phyloP scores from a whole-genome alignment of 148 eudicot genomes.

The Rheum nobile region DNA sequence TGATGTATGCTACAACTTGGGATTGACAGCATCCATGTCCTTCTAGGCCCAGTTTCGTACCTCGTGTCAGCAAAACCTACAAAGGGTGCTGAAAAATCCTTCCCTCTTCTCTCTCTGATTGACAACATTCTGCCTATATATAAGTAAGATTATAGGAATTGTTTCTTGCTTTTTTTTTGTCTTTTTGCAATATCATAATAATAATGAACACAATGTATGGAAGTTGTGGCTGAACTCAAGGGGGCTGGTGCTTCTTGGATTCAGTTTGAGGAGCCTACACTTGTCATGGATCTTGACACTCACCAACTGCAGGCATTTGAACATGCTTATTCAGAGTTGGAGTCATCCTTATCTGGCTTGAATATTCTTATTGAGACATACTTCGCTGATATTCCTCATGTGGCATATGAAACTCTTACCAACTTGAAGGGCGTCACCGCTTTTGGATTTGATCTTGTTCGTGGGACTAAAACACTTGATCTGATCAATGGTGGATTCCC shows the following conservation, averaged over 20 bases:
- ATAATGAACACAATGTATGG: too few relatives aligned
- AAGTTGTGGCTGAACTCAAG: conserved; percentile 78
- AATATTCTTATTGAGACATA: conserved; percentile 71
- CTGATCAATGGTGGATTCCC: conserved; percentile 72
- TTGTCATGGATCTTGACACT: conserved; percentile 79
- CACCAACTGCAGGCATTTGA: conserved; percentile 72
- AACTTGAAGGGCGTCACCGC: conserved; percentile 62
- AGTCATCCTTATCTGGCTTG: conserved; percentile 62
- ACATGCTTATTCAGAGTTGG: conserved; percentile 64
- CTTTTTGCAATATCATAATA: too few relatives aligned
- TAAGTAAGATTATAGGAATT: conserved; percentile 36
- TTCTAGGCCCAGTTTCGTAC: conserved; percentile 79
- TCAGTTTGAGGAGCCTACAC: conserved; percentile 85
- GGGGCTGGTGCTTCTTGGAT: conserved; percentile 90
- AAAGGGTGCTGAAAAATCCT: conserved; percentile 88
- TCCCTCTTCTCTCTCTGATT: conserved; percentile 70
- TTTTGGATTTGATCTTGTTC: conserved; percentile 78
- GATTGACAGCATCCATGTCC: conserved; percentile 72
- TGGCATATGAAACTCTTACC: conserved; percentile 70
- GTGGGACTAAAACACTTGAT: conserved; percentile 73
- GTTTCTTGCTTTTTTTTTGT: background rate
- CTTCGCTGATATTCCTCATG: conserved; percentile 75
- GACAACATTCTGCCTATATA: conserved; percentile 74
- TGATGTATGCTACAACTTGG: conserved; percentile 51
- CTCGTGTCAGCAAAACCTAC: conserved; percentile 82